Percentiles rank a stretch among this genome's conserved stretches.
These are phyloP conservation scores for Sphaerulina musiva DNA, from an alignment of 2,329 filamentous ascomycete genomes.

Conservation along the genomic window DNA sequence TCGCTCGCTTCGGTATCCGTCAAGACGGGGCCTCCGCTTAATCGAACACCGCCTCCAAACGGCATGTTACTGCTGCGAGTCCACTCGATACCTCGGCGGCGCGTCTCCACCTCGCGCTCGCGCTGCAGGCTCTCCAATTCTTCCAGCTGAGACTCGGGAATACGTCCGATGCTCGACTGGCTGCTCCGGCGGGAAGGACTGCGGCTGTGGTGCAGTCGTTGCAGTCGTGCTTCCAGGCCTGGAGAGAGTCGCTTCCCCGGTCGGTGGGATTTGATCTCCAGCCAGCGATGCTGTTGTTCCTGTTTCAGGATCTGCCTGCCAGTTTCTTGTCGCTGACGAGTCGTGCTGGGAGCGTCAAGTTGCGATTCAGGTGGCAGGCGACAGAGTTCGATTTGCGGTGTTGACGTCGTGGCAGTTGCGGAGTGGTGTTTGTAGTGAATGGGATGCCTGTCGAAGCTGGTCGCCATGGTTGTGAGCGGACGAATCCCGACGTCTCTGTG, in stretches of 20 bases:
- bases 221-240: conserved; percentile 41
- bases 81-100: conserved; percentile 65
- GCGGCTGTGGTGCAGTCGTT: conserved; percentile 37
- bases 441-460: conserved; percentile 7
- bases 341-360: not conserved
- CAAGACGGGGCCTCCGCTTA: conserved; percentile 29
- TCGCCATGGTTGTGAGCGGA: not conserved
- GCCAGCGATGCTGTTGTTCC: conserved; percentile 7
- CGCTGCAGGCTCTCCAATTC: conserved; percentile 62
- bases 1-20: conserved; percentile 34
- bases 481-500: not conserved
- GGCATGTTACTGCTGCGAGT: conserved; percentile 33
- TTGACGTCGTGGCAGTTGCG: not conserved
- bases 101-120: conserved; percentile 46
- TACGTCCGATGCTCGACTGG: conserved; percentile 52
- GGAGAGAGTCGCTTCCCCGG: conserved; percentile 35
- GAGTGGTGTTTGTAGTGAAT: not conserved
- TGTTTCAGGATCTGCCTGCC: conserved; percentile 28
- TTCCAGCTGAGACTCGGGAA: conserved; percentile 63
- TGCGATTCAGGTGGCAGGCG: not conserved
- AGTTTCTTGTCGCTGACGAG: conserved; percentile 6
- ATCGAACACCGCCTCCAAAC: conserved; percentile 29
- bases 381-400: not conserved
- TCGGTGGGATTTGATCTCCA: conserved; percentile 16
- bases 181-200: conserved; percentile 22